Percentiles rank a stretch among this genome's conserved stretches.
Evolutionary conservation across 2,329 filamentous ascomycete genomes (phyloP).

Genomic region (Aspergillus japonicus): DNA sequence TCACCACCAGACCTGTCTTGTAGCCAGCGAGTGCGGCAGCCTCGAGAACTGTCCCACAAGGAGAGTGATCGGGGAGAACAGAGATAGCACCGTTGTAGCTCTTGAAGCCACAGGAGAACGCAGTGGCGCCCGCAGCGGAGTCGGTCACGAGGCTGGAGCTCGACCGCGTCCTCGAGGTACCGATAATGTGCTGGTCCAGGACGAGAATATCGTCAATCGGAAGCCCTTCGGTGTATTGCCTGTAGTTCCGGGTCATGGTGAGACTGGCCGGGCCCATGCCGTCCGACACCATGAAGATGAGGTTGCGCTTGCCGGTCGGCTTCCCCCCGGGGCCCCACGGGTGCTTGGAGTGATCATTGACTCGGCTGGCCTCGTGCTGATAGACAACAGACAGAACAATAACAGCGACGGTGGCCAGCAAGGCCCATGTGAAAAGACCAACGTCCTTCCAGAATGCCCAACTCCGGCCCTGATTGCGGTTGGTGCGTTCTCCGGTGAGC

Average conservation of each 20-base stretch:
- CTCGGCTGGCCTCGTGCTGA: conserved; percentile 60
- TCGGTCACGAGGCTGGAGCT: conserved; percentile 86
- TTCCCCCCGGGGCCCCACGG: conserved; percentile 42
- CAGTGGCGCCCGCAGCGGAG: conserved; percentile 93
- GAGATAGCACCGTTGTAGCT: conserved; percentile 97
- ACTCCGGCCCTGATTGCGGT: conserved; percentile 35
- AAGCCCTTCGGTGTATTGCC: conserved; percentile 73
- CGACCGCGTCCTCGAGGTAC: conserved; percentile 82
- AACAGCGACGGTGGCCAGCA: conserved; percentile 74
- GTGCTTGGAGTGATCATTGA: conserved; percentile 27
- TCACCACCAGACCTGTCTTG: conserved; percentile 89
- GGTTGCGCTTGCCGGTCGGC: conserved; percentile 73
- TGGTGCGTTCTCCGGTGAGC: conserved; percentile 54
- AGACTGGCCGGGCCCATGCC: conserved; percentile 96
- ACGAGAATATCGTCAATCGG: conserved; percentile 72
- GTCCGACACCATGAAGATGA: conserved; percentile 99
- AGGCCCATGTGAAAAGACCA: conserved; percentile 76
- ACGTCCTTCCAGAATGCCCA: conserved; percentile 69
- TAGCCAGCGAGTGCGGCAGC: conserved; percentile 91
- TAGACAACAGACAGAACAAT: conserved; percentile 79
- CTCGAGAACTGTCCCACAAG: conserved; percentile 90
- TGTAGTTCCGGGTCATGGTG: conserved; percentile 79
- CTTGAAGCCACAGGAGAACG: conserved; percentile 89
- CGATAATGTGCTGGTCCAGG: conserved; percentile 86
- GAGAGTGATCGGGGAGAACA: conserved; percentile 76